Conservation (phyloP, 768 basidiomycete genomes). For the Dioszegia aurantiaca region DNA sequence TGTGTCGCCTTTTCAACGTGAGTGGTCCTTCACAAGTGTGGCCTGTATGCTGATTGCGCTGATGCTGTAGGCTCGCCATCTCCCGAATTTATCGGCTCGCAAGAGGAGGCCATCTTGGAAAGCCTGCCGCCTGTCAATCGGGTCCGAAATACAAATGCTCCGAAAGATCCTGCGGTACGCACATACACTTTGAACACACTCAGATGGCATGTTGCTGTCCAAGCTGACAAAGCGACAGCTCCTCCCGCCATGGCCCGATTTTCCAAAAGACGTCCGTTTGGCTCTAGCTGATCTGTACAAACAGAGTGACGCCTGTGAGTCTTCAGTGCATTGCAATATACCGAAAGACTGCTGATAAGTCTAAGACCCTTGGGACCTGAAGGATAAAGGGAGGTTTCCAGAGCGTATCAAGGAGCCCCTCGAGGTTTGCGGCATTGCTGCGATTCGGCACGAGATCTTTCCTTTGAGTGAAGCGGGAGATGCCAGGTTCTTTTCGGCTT, state of each 20-base stretch:
- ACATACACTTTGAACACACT: too few relatives aligned
- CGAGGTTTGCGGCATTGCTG: constrained; percentile 67
- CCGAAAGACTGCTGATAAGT: constrained; percentile 11
- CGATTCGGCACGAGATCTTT: constrained; percentile 80
- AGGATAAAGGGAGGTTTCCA: constrained; percentile 85
- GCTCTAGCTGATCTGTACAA: constrained; percentile 19
- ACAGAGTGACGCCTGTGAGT: constrained; percentile 29
- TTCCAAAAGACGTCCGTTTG: constrained; percentile 27
- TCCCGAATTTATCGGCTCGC: neutral
- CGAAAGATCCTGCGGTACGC: constrained; percentile 28
- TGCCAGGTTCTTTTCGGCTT: constrained; percentile 78
- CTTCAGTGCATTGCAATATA: neutral
- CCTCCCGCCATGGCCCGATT: constrained; percentile 36
- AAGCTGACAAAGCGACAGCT: too few relatives aligned
- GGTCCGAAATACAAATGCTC: constrained; percentile 23
- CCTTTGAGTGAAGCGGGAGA: constrained; percentile 54
- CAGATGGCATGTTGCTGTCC: too few relatives aligned
- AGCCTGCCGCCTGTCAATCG: constrained; percentile 20
- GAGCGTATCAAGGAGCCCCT: constrained; percentile 70
- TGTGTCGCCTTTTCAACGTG: constrained; percentile 1
- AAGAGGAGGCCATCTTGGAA: neutral
- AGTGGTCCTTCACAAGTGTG: neutral
- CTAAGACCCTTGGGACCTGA: constrained; percentile 62
- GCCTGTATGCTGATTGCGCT: neutral
- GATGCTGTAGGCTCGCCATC: constrained; percentile 3